These are phyloP conservation scores for Tylopilus sp. DNA, from an alignment of 1,284 basidiomycete species.

Conservation along the genomic window DNA sequence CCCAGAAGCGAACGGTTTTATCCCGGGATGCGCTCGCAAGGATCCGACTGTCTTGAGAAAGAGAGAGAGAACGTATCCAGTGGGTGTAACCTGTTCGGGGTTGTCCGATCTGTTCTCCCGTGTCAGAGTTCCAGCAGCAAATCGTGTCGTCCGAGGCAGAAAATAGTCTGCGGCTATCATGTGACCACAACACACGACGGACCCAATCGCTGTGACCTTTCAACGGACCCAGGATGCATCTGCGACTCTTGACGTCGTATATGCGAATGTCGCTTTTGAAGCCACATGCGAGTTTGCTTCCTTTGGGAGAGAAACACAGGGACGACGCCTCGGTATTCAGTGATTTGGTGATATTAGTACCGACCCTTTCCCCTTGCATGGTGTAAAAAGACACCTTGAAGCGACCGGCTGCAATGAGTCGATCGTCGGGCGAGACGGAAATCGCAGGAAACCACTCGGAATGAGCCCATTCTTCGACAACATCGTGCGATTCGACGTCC, in stretches of 20 bases:
- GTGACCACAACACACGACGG: background rate
- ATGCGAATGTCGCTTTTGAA: background rate
- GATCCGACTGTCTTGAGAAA: too few species aligned
- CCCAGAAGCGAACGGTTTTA: background rate
- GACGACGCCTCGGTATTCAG: background rate
- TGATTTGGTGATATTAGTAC: too few species aligned
- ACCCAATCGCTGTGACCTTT: background rate
- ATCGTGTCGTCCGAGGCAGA: background rate
- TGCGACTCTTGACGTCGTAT: background rate
- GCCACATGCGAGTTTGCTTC: conserved; percentile 1
- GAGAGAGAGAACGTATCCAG: too few species aligned
- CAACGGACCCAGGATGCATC: background rate
- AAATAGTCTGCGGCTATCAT: background rate
- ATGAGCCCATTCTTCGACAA: background rate
- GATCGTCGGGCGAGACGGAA: background rate
- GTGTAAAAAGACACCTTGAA: background rate
- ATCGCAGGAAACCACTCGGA: background rate
- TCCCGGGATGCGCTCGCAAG: too few species aligned
- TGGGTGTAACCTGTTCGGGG: too few species aligned
- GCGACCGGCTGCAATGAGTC: background rate
- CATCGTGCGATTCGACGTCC: background rate
- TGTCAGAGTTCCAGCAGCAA: conserved; percentile 4
- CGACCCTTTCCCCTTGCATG: background rate
- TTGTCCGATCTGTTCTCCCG: too few species aligned
- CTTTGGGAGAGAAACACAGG: background rate